Evolutionary conservation across 148 eudicot species (phyloP).

Genomic region (Dianthus caryophyllus): DNA sequence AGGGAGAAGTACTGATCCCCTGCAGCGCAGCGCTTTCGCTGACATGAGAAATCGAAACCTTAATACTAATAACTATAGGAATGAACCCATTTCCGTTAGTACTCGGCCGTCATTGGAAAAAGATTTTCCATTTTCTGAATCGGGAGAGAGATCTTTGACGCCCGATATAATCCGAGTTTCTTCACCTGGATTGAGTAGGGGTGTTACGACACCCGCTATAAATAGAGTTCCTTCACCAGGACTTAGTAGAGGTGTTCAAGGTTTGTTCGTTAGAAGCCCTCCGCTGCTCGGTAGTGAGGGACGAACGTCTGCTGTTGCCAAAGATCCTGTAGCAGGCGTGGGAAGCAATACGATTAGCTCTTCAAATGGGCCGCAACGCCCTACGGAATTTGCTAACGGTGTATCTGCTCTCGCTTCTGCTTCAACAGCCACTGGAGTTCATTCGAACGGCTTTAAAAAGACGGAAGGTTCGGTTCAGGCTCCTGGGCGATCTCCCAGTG

Average conservation of each 20-base stretch:
- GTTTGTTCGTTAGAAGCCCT: conserved; percentile 51
- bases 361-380: conserved; percentile 31
- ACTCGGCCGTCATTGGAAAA: conserved; percentile 56
- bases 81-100: conserved; percentile 37
- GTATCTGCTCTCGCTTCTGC: conserved; percentile 3
- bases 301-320: conserved; percentile 86
- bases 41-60: conserved; percentile 31
- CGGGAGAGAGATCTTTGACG: conserved; percentile 58
- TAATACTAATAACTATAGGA: conserved; percentile 28
- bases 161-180: conserved; percentile 56
- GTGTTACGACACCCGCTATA: conserved; percentile 48
- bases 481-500: conserved; percentile 46
- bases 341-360: conserved; percentile 35
- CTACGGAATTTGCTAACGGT: conserved; percentile 4
- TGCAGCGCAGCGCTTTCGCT: conserved; percentile 28
- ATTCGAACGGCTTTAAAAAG: conserved; percentile 59
- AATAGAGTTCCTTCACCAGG: conserved; percentile 70
- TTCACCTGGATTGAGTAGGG: conserved; percentile 64
- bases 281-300: conserved; percentile 60
- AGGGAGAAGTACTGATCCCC: conserved; percentile 45
- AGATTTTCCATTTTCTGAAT: conserved; percentile 72
- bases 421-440: conserved; percentile 33
- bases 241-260: conserved; percentile 54
- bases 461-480: conserved; percentile 84
- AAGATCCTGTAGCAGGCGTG: conserved; percentile 49